phyloP scores from a whole-genome alignment of 176 grass and related monocot genomes.

The Musa schizocarpa region DNA sequence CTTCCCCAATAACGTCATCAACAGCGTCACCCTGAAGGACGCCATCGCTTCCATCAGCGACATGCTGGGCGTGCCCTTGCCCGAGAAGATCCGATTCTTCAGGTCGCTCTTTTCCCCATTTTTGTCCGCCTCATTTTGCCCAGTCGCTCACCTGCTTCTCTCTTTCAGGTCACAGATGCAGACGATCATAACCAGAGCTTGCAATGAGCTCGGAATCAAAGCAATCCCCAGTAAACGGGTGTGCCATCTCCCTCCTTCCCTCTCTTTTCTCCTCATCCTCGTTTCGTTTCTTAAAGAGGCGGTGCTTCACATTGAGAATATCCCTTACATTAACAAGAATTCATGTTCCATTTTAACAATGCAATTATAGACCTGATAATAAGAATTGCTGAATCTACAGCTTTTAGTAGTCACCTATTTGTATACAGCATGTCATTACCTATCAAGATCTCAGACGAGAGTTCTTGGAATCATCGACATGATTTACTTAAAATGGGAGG shows the following conservation, averaged over 20 bases:
- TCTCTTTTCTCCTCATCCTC: not conserved
- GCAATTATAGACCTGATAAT: no score
- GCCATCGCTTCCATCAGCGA: constrained; percentile 52
- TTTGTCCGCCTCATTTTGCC: not conserved
- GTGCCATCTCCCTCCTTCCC: not conserved
- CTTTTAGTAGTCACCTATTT: no score
- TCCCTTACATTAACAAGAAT: not conserved
- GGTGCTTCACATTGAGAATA: not conserved
- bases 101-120: constrained; percentile 19
- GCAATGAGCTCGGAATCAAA: constrained; percentile 82
- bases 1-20: constrained; percentile 98
- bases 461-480: no score
- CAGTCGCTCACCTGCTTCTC: not conserved
- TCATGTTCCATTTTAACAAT: not conserved
- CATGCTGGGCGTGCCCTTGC: constrained; percentile 52
- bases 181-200: constrained; percentile 82
- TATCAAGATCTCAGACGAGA: no score
- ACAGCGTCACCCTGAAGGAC: constrained; percentile 86
- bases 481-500: no score
- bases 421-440: no score
- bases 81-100: constrained; percentile 84
- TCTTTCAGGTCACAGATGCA: constrained; percentile 64
- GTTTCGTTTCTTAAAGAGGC: no score
- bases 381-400: no score
- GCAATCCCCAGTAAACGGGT: constrained; percentile 68